Evolutionary conservation across 75 land plant species (phyloP).

Genomic region (Pseudotsuga menziesii): DNA sequence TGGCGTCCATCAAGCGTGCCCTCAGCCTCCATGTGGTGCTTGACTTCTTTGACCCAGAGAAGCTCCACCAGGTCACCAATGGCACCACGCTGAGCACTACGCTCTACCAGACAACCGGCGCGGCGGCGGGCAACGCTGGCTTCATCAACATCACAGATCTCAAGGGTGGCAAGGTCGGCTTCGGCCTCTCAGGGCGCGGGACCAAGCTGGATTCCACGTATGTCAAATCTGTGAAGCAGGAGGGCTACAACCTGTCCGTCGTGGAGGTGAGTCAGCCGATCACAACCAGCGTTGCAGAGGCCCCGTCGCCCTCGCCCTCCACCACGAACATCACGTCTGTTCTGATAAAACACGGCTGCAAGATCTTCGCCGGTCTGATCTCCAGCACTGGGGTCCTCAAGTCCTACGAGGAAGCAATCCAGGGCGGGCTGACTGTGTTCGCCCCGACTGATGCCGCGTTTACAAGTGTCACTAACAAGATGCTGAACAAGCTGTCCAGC

Average conservation of each 20-base stretch:
- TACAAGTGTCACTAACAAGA: conserved; percentile 22
- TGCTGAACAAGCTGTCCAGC: conserved; percentile 38
- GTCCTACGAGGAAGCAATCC: conserved; percentile 20
- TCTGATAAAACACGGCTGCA: conserved; percentile 40
- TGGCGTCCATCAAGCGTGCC: conserved; percentile 39
- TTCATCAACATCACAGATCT: conserved; percentile 79
- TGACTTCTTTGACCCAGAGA: conserved; percentile 64
- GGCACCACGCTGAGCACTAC: conserved; percentile 54
- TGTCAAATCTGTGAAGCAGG: conserved; percentile 44
- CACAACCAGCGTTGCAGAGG: conserved; percentile 34
- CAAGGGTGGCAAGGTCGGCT: conserved; percentile 46
- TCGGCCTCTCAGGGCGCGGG: conserved; percentile 28
- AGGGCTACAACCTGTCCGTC: conserved; percentile 65
- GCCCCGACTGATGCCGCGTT: conserved; percentile 57
- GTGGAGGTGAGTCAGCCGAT: conserved; percentile 48
- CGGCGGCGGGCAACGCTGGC: conserved; percentile 59
- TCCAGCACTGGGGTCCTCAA: conserved; percentile 5
- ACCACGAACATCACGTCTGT: conserved; percentile 30
- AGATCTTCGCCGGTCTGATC: conserved; percentile 42
- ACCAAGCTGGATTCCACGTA: conserved; percentile 19
- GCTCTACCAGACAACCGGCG: conserved; percentile 73
- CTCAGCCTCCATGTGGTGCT: conserved; percentile 66
- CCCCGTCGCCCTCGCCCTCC: conserved; percentile 34
- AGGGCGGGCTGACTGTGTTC: conserved; percentile 56
- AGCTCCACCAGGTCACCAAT: conserved; percentile 64